These are phyloP conservation scores for Aspergillus felis DNA, from an alignment of 2,329 filamentous ascomycete genomes.

Conservation along the genomic window DNA sequence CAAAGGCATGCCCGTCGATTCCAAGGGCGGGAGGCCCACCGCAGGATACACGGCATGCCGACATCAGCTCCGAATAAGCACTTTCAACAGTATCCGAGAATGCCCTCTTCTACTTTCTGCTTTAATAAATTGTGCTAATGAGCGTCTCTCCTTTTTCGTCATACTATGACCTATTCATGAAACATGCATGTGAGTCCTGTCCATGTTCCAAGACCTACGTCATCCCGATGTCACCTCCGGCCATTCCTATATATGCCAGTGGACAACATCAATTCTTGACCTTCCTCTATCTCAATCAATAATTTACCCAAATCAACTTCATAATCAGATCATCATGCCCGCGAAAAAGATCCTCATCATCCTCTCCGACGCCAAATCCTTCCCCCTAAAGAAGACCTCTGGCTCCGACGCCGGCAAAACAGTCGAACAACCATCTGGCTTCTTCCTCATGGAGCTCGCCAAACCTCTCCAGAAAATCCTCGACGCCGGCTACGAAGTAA, in stretches of 20 bases:
- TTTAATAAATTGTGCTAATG: background rate
- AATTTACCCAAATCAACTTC: background rate
- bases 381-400: conserved; percentile 31
- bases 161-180: background rate
- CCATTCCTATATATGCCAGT: background rate
- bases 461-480: conserved; percentile 37
- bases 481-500: conserved; percentile 39
- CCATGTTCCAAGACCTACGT: background rate
- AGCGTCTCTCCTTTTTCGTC: too few relatives aligned
- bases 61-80: background rate
- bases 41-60: background rate
- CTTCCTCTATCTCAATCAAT: background rate
- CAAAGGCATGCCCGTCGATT: too few relatives aligned
- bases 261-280: background rate
- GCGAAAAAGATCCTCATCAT: conserved; percentile 44
- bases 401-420: conserved; percentile 19
- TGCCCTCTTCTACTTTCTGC: background rate
- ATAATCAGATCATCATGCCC: conserved; percentile 10
- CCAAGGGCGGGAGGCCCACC: too few relatives aligned
- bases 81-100: too few relatives aligned
- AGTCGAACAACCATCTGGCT: conserved; percentile 30
- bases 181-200: background rate
- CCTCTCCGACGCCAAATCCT: conserved; percentile 41
- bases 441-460: conserved; percentile 40
- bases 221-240: conserved; percentile 3